A percentile compares a stretch with the other conserved stretches of the same genome.
These are phyloP conservation scores for Mortierella hygrophila DNA, from an alignment of 192 early-diverging fungal species.

Conservation along the genomic window DNA sequence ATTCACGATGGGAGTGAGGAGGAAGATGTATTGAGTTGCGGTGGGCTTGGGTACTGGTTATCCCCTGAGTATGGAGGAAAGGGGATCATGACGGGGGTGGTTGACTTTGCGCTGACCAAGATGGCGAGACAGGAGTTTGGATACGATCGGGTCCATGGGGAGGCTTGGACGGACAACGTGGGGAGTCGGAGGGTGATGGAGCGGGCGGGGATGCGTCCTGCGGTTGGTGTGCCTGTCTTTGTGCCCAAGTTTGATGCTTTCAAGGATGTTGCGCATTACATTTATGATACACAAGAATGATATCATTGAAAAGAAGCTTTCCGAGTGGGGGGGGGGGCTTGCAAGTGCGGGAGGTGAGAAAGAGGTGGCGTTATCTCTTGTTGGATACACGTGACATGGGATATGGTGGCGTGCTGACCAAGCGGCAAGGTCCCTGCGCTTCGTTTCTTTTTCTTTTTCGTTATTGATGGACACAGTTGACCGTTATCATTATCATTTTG, in stretches of 20 bases:
- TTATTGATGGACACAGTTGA: background rate
- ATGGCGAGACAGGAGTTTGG: slow-evolving; percentile 16
- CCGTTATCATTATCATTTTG: background rate
- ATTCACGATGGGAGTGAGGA: too few relatives aligned
- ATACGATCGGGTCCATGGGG: slow-evolving; percentile 31
- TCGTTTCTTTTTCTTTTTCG: background rate
- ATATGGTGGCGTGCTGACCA: slow-evolving; percentile 4
- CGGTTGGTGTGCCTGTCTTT: slow-evolving; percentile 20
- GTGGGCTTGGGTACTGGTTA: slow-evolving; percentile 30
- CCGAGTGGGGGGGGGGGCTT: too few relatives aligned
- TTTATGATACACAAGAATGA: background rate
- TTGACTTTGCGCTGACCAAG: slow-evolving; percentile 5
- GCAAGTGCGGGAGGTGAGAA: too few relatives aligned
- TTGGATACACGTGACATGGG: background rate
- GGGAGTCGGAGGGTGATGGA: slow-evolving; percentile 36
- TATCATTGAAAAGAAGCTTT: background rate
- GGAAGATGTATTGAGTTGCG: background rate
- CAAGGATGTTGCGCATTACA: slow-evolving; percentile 30
- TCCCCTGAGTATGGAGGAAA: slow-evolving; percentile 27
- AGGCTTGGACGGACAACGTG: slow-evolving; percentile 27
- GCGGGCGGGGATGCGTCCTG: slow-evolving; percentile 20
- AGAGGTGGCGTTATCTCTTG: too few relatives aligned
- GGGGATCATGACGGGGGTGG: slow-evolving; percentile 29
- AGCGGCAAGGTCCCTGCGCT: background rate
- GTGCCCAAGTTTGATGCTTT: slow-evolving; percentile 35